Conservation (phyloP, 768 basidiomycete genomes). For the Boletus rex-veris region DNA sequence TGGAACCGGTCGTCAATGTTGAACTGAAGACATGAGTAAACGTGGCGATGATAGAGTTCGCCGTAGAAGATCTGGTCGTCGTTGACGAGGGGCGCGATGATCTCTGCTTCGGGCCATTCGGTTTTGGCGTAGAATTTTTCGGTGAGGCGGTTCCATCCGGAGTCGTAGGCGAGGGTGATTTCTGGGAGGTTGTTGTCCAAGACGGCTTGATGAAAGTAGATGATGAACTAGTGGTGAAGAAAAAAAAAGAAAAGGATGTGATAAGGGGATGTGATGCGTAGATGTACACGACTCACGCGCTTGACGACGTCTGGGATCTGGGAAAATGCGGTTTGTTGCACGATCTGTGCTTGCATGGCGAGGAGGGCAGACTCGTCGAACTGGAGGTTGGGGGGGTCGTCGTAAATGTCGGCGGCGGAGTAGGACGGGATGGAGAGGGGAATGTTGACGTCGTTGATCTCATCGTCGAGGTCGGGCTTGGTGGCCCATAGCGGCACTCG, state of each 20-base stretch:
- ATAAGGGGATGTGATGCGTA: not conserved
- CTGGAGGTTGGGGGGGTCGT: conserved; percentile 43
- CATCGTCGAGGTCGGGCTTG: conserved; percentile 78
- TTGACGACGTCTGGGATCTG: conserved; percentile 89
- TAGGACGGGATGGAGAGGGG: conserved; percentile 29
- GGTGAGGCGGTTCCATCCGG: conserved; percentile 94
- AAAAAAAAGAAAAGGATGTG: not conserved
- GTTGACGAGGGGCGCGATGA: conserved; percentile 90
- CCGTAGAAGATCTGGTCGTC: conserved; percentile 97
- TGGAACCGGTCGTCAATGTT: conserved; percentile 98
- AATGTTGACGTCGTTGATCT: conserved; percentile 65
- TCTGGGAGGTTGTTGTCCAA: conserved; percentile 86
- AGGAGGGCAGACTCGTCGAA: conserved; percentile 68
- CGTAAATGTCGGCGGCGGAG: conserved; percentile 27
- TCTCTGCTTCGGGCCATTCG: conserved; percentile 97
- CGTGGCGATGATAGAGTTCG: conserved; percentile 92
- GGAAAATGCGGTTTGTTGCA: conserved; percentile 76
- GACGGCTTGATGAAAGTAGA: conserved; percentile 93
- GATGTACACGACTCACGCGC: conserved; percentile 49
- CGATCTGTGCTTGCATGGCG: conserved; percentile 81
- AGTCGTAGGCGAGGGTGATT: conserved; percentile 92
- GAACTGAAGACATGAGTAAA: conserved; percentile 92
- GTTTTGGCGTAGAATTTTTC: conserved; percentile 92
- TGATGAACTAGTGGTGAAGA: conserved; percentile 65
- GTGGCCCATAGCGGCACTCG: conserved; percentile 72